Conservation (phyloP, 1,284 basidiomycete species). For the Laetiporus sulphureus region DNA sequence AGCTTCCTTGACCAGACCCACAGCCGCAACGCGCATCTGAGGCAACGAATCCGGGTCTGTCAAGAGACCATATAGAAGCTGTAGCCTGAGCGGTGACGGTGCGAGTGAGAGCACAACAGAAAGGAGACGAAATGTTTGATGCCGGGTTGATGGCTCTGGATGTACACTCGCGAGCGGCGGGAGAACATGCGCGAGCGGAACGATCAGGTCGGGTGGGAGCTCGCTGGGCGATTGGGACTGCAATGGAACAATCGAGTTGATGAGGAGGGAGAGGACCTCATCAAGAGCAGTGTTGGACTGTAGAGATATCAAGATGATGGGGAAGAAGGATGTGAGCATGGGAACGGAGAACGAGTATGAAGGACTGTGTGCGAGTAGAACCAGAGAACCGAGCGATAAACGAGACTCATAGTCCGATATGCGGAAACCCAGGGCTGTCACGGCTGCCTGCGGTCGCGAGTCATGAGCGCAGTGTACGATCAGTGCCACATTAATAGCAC, state of each 20-base stretch:
- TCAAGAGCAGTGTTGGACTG: constrained; percentile 47
- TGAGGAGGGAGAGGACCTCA: constrained; percentile 49
- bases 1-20: constrained; percentile 62
- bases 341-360: constrained; percentile 16
- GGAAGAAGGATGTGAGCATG: constrained; percentile 32
- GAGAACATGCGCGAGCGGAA: constrained; percentile 42
- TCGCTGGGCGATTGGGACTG: constrained; percentile 16
- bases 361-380: constrained; percentile 41
- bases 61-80: constrained; percentile 45
- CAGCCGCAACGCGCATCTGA: constrained; percentile 58
- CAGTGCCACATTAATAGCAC: neutral
- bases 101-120: constrained; percentile 42
- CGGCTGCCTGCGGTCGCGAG: constrained; percentile 14
- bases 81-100: constrained; percentile 41
- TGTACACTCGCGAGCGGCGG: constrained; percentile 53
- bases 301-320: constrained; percentile 41
- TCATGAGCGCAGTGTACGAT: neutral
- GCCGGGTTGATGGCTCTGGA: constrained; percentile 48
- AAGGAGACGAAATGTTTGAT: constrained; percentile 53
- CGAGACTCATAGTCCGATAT: constrained; percentile 8
- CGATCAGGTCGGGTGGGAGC: constrained; percentile 37
- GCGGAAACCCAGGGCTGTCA: constrained; percentile 15
- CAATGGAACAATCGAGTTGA: constrained; percentile 33
- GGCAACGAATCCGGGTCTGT: constrained; percentile 40
- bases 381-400: constrained; percentile 32